A percentile compares a stretch with the other conserved stretches of the same genome.
phyloP scores from a whole-genome alignment of 345 rosid genomes.

The Syzygium jambos region DNA sequence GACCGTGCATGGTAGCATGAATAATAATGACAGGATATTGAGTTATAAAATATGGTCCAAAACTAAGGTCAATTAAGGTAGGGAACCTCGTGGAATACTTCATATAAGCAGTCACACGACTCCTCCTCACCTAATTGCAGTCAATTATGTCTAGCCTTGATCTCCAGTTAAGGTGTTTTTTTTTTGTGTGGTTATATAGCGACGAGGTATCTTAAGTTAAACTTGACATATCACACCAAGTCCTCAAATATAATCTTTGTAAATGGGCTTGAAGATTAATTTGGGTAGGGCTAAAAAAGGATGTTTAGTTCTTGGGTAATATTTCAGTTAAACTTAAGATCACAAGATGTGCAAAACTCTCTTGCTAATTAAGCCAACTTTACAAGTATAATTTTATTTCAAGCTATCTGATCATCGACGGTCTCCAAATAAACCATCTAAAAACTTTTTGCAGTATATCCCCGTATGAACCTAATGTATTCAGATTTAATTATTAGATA shows the following conservation, averaged over 20 bases:
- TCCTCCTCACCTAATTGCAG: background rate
- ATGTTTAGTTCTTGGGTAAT: background rate
- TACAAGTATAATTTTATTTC: background rate
- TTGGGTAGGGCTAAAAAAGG: background rate
- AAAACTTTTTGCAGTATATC: background rate
- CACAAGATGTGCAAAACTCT: background rate
- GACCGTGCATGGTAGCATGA: background rate
- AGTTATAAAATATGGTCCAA: background rate
- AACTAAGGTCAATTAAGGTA: background rate
- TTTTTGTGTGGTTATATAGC: background rate
- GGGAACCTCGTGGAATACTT: background rate
- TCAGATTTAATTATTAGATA: background rate
- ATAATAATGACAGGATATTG: background rate
- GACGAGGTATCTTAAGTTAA: background rate
- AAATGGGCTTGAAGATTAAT: background rate
- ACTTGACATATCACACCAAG: background rate
- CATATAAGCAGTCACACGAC: background rate
- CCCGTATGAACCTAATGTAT: background rate
- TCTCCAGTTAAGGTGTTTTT: background rate
- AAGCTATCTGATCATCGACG: background rate
- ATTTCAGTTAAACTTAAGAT: background rate
- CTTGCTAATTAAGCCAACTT: background rate
- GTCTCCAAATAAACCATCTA: background rate
- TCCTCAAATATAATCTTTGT: too few relatives aligned
- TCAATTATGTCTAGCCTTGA: background rate